These are phyloP conservation scores for Skeletonema grethae DNA, from an alignment of 108 stramenopile genomes.

Conservation along the genomic window DNA sequence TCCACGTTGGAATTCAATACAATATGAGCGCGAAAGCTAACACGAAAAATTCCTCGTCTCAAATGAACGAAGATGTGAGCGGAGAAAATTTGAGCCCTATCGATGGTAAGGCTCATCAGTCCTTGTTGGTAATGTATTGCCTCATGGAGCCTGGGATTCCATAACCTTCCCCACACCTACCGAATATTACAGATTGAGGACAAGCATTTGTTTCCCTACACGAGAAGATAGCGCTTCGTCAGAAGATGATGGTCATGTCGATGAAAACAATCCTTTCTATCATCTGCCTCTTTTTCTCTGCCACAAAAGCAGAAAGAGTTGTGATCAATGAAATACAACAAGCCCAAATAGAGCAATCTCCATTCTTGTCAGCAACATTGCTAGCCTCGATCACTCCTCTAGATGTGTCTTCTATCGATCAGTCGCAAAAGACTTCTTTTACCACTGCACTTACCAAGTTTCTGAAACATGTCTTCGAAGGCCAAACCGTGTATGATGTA, in stretches of 20 bases:
- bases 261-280: neutral
- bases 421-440: slow-evolving; percentile 1
- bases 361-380: slow-evolving; percentile 42
- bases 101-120: too few species aligned
- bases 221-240: neutral
- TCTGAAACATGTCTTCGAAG: slow-evolving; percentile 32
- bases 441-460: slow-evolving; percentile 21
- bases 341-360: slow-evolving; percentile 8
- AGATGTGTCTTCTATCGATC: slow-evolving; percentile 17
- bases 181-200: too few species aligned
- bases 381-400: slow-evolving; percentile 17
- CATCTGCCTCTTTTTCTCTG: neutral
- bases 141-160: too few species aligned
- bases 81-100: too few species aligned
- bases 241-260: neutral
- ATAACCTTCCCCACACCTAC: too few species aligned
- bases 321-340: slow-evolving; percentile 5
- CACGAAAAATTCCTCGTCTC: too few species aligned
- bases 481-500: slow-evolving; percentile 38
- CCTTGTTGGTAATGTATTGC: too few species aligned
- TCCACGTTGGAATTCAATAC: too few species aligned
- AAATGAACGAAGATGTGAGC: too few species aligned
- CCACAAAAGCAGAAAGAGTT: neutral
- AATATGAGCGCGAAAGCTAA: too few species aligned
- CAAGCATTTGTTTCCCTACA: too few species aligned